A percentile compares a stretch with the other conserved stretches of the same genome.
phyloP scores from a whole-genome alignment of 2,329 filamentous ascomycete genomes.

The Gaeumannomyces sp. region DNA sequence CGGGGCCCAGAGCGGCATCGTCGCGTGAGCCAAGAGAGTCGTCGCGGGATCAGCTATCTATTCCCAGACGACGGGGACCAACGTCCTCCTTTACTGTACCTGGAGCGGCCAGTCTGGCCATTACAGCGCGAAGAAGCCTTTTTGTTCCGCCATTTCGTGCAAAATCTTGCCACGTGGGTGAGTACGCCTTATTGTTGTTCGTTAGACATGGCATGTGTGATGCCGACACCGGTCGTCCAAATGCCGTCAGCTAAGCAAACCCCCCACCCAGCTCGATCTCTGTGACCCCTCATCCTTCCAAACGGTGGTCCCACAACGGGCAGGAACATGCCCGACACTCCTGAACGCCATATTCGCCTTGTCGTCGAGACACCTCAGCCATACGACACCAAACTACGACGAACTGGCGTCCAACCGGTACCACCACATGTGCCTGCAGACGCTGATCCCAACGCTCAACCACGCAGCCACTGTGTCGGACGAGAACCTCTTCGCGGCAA shows the following conservation, averaged over 20 bases:
- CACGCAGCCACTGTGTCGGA: conserved; percentile 33
- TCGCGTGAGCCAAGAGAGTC: neutral
- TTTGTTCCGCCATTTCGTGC: conserved; percentile 27
- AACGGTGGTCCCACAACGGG: conserved; percentile 45
- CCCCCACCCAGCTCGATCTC: conserved; percentile 30
- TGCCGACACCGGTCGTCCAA: no score
- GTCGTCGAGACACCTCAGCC: conserved; percentile 47
- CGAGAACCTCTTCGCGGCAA: conserved; percentile 47
- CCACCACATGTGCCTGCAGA: conserved; percentile 45
- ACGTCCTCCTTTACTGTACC: conserved; percentile 17
- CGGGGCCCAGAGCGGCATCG: neutral
- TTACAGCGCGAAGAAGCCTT: conserved; percentile 22
- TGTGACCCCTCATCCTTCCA: conserved; percentile 44
- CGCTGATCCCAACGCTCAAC: conserved; percentile 41
- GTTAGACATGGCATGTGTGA: neutral
- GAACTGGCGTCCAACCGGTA: conserved; percentile 44
- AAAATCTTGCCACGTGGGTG: conserved; percentile 30
- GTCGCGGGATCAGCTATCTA: neutral
- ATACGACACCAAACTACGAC: conserved; percentile 38
- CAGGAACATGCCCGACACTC: conserved; percentile 43
- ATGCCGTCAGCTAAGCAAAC: neutral
- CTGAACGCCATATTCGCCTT: conserved; percentile 52
- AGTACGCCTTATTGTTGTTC: neutral
- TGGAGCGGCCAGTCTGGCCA: conserved; percentile 21
- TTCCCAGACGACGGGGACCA: neutral